Base-by-base conservation (phyloP, 1,284 basidiomycete species). In the Cutaneotrichosporon curvatum region DNA sequence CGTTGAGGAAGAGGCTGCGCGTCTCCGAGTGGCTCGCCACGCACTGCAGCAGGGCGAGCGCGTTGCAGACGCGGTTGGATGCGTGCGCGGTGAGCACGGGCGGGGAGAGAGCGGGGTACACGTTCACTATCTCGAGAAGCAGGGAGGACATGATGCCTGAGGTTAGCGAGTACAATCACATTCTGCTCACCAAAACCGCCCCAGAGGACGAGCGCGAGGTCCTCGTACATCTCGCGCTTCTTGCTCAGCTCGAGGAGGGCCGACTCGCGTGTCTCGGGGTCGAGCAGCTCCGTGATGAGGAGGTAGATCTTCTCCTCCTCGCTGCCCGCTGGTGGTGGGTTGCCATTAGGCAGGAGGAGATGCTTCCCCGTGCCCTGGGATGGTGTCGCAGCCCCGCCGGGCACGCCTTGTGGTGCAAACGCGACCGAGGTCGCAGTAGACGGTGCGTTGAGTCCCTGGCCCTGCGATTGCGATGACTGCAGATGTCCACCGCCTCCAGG, bases 11-110 rank as follows among this genome's bases (percentile, higher is more conserved):
- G 19, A 95, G 78, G 57, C 89, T 85, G 47, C 91, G 79, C 4
- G 91, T 96, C 61, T 96, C 92, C 3, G 87, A 81, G 68, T 96
- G 91, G 48, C 87, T 92, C 18, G 92, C 95, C 31, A 98, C 95
- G 67, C 95, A 98, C 75, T 98, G 95, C 40, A 98, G 76, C 37
- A 98, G 80, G 6, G 95, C 95, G 32, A 99, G 82, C 15, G 95
- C 95, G 71, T 99, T 99, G 78, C 95, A 99, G 37, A 99, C 95
- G 43, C 95, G 83, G 71, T 99, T 99, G n/a, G 90, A 95, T 41
- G 92, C 91, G 72, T 96, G 92, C 1, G 95, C 95, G 3, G 92
- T 96, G 44, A 99, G 81, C 55, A 92, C 89, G 2, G 95, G 94
- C 0, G 95, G 95, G 14, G 88, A 89, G 39, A 99, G 80, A 42